Conservation (phyloP, 2,329 filamentous ascomycete species). For the Fusarium nodosum region DNA sequence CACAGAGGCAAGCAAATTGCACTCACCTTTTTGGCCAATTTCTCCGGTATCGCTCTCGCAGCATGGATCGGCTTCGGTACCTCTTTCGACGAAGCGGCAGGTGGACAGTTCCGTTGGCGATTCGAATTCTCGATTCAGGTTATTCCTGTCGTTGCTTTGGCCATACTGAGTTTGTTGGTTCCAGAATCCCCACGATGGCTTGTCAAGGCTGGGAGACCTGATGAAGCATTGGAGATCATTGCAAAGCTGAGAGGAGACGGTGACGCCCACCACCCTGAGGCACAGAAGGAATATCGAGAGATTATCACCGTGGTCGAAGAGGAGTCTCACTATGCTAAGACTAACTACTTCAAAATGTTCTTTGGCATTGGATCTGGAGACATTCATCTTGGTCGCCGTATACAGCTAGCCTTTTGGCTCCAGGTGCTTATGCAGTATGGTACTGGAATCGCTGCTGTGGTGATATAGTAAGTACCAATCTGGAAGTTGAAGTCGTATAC, state of each 20-base stretch:
- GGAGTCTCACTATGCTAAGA: constrained; percentile 52
- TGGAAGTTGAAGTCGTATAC: not conserved
- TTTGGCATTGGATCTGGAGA: constrained; percentile 55
- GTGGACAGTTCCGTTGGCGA: constrained; percentile 19
- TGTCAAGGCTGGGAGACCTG: constrained; percentile 14
- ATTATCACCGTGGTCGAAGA: constrained; percentile 57
- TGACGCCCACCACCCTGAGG: constrained; percentile 4
- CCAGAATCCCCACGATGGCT: constrained; percentile 12
- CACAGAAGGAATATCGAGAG: constrained; percentile 52
- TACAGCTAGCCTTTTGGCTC: constrained; percentile 56
- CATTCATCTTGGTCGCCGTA: constrained; percentile 56
- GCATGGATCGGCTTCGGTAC: constrained; percentile 56
- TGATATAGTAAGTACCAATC: constrained; percentile 17
- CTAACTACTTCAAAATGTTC: constrained; percentile 58
- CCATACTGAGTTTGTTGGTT: constrained; percentile 6
- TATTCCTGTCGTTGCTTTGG: constrained; percentile 8
- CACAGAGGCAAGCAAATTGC: constrained; percentile 60
- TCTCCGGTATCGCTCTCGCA: constrained; percentile 61
- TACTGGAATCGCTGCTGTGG: constrained; percentile 30
- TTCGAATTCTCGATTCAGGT: constrained; percentile 17
- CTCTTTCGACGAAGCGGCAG: constrained; percentile 40
- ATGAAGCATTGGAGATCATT: constrained; percentile 16
- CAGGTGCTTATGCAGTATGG: constrained; percentile 56
- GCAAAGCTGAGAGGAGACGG: constrained; percentile 7
- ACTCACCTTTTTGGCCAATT: constrained; percentile 65